Conservation (phyloP, 805 yeast genomes). For the Teunomyces panamensis region DNA sequence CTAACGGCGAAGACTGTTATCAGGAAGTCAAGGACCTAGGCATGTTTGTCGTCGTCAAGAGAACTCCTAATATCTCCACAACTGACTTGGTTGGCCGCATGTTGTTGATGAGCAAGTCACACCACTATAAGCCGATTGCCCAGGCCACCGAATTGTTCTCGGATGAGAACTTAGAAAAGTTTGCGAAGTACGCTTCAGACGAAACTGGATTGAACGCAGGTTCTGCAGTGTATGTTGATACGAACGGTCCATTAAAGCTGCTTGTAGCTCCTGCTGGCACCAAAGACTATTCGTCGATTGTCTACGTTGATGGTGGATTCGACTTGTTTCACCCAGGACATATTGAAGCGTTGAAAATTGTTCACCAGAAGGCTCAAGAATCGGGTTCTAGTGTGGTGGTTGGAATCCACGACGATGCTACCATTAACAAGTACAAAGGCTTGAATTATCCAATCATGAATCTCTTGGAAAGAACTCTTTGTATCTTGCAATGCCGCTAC, state of each 20-base stretch:
- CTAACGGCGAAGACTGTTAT: constrained; percentile 92
- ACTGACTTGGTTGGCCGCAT: constrained; percentile 92
- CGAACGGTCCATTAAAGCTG: constrained; percentile 20
- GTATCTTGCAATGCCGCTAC: constrained; percentile 83
- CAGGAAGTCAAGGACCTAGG: constrained; percentile 78
- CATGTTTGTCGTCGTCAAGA: constrained; percentile 83
- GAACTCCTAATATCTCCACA: constrained; percentile 92
- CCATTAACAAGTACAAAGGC: constrained; percentile 56
- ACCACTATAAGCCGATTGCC: constrained; percentile 46
- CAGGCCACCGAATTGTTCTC: constrained; percentile 7
- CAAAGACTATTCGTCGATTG: constrained; percentile 15
- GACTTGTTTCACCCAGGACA: constrained; percentile 95
- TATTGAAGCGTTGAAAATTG: constrained; percentile 62
- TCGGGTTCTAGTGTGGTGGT: constrained; percentile 52
- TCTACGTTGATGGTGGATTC: constrained; percentile 79
- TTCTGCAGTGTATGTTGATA: constrained; percentile 51
- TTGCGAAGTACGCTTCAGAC: constrained; percentile 58
- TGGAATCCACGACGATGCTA: constrained; percentile 63
- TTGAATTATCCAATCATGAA: constrained; percentile 82
- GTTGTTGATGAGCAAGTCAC: constrained; percentile 58
- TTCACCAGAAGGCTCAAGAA: constrained; percentile 37
- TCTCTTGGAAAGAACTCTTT: constrained; percentile 75
- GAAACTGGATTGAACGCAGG: constrained; percentile 57
- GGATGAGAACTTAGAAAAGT: constrained; percentile 33
- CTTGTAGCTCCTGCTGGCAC: constrained; percentile 35